Evolutionary conservation across 164 flowering plant species (phyloP).

Genomic region (Platanus orientalis): DNA sequence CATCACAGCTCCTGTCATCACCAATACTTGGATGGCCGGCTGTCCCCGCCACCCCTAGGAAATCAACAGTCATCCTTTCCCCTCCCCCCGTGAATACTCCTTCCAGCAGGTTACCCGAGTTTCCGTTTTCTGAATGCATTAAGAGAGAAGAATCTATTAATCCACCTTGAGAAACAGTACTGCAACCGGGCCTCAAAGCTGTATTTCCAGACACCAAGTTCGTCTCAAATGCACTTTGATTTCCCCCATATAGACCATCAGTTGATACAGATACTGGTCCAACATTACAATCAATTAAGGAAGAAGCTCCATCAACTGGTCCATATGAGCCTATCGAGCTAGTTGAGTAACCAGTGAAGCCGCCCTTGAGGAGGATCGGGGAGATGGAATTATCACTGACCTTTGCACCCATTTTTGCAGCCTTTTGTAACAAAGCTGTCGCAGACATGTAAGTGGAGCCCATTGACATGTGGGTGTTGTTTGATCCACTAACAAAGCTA

Average conservation of each 20-base stretch:
- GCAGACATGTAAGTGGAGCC: slow-evolving; percentile 33
- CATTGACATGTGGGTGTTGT: slow-evolving; percentile 11
- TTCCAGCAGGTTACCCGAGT: no score
- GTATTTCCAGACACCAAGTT: slow-evolving; percentile 11
- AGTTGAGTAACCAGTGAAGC: slow-evolving; percentile 32
- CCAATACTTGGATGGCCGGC: slow-evolving; percentile 3
- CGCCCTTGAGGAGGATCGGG: slow-evolving; percentile 34
- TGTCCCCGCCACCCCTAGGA: slow-evolving; percentile 42
- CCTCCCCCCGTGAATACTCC: no score
- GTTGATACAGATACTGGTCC: no score
- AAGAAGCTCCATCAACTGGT: slow-evolving; percentile 15
- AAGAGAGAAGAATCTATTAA: slow-evolving; percentile 13
- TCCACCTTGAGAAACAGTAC: slow-evolving; percentile 8
- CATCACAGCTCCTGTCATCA: slow-evolving; percentile 1
- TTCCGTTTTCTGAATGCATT: slow-evolving; percentile 13
- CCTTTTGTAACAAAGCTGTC: no score
- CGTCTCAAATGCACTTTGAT: slow-evolving; percentile 10
- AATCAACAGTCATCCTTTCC: slow-evolving; percentile 38
- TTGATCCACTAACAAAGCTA: slow-evolving; percentile 2
- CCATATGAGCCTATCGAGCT: slow-evolving; percentile 15
- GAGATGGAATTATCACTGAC: slow-evolving; percentile 31
- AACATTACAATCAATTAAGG: slow-evolving; percentile 6
- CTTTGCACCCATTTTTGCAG: slow-evolving; percentile 53
- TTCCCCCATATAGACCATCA: slow-evolving; percentile 14
- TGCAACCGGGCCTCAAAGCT: background rate